Evolutionary conservation across 1,139 yeast genomes (phyloP).

Genomic region (Geotrichum reessii): DNA sequence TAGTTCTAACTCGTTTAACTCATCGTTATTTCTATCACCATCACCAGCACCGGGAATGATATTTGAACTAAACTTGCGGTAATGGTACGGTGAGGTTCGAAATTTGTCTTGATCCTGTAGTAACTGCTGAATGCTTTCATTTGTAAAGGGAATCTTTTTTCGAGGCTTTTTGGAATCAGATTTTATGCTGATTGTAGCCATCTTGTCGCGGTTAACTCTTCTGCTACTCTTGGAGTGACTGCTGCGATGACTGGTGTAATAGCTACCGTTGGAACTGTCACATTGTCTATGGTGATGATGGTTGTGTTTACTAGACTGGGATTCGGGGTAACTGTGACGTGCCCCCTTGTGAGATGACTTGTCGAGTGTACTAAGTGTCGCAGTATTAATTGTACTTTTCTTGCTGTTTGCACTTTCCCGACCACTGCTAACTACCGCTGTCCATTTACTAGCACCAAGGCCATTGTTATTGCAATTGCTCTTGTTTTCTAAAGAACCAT

Average conservation of each 20-base stretch:
- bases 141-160: constrained; percentile 24
- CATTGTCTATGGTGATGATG: not conserved
- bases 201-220: not conserved
- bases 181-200: not conserved
- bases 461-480: not conserved
- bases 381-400: not conserved
- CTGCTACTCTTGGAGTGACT: not conserved
- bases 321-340: not conserved
- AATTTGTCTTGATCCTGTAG: constrained; percentile 27
- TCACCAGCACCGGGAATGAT: not conserved
- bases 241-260: not conserved
- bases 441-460: not conserved
- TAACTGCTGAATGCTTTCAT: constrained; percentile 28
- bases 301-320: not conserved
- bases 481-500: not conserved
- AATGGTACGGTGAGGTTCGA: constrained; percentile 18
- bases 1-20: constrained; percentile 66
- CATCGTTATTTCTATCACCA: not conserved
- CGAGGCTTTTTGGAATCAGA: not conserved
- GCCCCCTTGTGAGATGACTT: not conserved
- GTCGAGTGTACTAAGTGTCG: not conserved
- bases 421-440: not conserved
- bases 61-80: not conserved
- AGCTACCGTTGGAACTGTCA: not conserved
- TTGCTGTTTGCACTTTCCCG: not conserved